Evolutionary conservation across 495 filamentous ascomycete species (phyloP), one percentile per base, ranked within the genome.

Genomic region (Aspergillus panamensis): DNA sequence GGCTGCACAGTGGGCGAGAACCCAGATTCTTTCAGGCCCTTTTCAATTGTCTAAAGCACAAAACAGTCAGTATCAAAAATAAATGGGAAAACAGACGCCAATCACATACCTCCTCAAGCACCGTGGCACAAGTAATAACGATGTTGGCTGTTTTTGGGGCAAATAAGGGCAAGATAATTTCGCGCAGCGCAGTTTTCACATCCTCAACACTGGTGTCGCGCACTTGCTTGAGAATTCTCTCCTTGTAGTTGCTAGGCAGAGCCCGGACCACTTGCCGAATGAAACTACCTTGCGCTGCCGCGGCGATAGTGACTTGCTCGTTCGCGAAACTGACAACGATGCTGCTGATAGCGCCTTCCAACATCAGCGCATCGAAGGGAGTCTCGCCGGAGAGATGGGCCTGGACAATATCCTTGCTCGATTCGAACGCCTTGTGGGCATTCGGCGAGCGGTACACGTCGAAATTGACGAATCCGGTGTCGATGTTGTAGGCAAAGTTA

Each of bases 381-480:
- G 76, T 74, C 12, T 66, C 70, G 10, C 86, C 88, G 35, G 75
- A 76, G n/a, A 84, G 78, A 61, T 84, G 83, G 35, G 84, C 83
- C 53, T 86, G 82, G 35, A 97, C 82, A 30, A 92, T 89, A 48
- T 84, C 76, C 61, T 87, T 87, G 60, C 85, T 85, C 2, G 87
- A 87, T 51, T 80, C 76, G 67, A 92, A 96, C 1, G 95, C 94
- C 66, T 90, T 92, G 76, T 86, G 89, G 5, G 90, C 86, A 56
- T 96, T 88, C 0, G 94, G 93, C 7, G 92, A 93, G 20, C 92
- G 85, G 75, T 92, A 96, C 44, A 97, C 87, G 51, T 82, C 80
- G 70, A 92, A 92, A 57, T 85, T 83, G 48, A 96, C 71, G 52
- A 89, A 85, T 29, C 95, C 93, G 8, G 82, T 84, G 56, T 94